phyloP scores from a whole-genome alignment of 2,329 filamentous ascomycete species.

The Fusarium avenaceum region DNA sequence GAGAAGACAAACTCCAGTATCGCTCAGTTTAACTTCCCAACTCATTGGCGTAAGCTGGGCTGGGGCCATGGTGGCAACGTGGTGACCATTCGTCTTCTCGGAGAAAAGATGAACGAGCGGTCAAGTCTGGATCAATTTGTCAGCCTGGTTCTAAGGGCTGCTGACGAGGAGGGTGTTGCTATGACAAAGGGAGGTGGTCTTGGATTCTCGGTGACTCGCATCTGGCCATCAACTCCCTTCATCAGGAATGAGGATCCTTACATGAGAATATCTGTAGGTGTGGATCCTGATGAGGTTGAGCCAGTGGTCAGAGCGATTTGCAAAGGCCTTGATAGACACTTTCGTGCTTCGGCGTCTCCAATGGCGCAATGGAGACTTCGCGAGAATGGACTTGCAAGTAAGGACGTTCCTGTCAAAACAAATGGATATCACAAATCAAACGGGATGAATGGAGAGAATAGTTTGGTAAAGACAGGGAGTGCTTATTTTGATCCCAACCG shows the following conservation, averaged over 20 bases:
- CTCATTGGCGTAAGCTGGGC: constrained; percentile 36
- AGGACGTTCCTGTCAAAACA: background rate
- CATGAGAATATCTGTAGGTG: constrained; percentile 37
- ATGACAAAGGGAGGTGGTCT: constrained; percentile 41
- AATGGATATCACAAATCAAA: background rate
- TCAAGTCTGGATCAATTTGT: constrained; percentile 35
- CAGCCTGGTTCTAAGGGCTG: constrained; percentile 26
- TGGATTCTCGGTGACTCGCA: constrained; percentile 37
- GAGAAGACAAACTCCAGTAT: constrained; percentile 18
- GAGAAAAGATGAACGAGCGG: constrained; percentile 36
- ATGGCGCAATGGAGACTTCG: constrained; percentile 36
- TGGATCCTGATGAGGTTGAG: constrained; percentile 38
- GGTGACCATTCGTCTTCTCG: constrained; percentile 31
- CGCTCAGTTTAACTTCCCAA: constrained; percentile 29
- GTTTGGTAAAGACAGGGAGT: constrained; percentile 3
- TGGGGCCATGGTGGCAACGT: constrained; percentile 40
- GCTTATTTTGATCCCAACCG: constrained; percentile 10
- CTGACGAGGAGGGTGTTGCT: constrained; percentile 34
- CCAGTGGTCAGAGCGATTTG: constrained; percentile 33
- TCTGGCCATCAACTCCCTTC: constrained; percentile 38
- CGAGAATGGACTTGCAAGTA: constrained; percentile 16
- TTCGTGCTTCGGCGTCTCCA: constrained; percentile 19
- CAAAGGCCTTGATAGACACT: constrained; percentile 37
- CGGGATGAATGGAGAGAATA: background rate
- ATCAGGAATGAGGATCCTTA: constrained; percentile 37